A percentile compares a stretch with the other conserved stretches of the same genome.
phyloP scores from a whole-genome alignment of 1,284 basidiomycete genomes.

The Cryptococcus deneoformans region DNA sequence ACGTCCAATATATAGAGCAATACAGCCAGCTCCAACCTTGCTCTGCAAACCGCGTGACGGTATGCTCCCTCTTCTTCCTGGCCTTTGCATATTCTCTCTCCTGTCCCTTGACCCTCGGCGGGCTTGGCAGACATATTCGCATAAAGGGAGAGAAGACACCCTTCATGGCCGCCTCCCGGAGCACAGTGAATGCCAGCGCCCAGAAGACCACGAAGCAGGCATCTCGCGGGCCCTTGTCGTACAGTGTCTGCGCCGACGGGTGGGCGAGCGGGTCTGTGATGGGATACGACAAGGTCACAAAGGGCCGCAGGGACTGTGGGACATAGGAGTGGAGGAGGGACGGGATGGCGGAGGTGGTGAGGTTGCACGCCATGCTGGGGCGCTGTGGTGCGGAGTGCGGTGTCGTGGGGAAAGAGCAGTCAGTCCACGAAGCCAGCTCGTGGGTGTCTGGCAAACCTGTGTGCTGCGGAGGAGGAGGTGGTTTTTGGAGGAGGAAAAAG shows the following conservation, averaged over 20 bases:
- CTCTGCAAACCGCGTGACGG: constrained; percentile 83
- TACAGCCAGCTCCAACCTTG: constrained; percentile 89
- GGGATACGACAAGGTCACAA: constrained; percentile 72
- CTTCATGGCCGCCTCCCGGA: constrained; percentile 71
- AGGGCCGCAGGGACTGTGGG: constrained; percentile 53
- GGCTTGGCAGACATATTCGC: constrained; percentile 58
- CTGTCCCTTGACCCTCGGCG: not conserved
- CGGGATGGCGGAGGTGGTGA: constrained; percentile 13
- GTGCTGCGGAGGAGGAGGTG: no score
- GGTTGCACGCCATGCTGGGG: constrained; percentile 19
- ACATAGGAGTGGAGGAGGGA: constrained; percentile 17
- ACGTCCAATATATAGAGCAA: constrained; percentile 68
- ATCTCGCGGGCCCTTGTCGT: constrained; percentile 67
- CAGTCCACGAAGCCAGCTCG: no score
- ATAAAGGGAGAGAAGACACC: constrained; percentile 73
- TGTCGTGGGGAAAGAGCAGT: no score
- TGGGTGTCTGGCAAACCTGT: no score
- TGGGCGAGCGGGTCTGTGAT: constrained; percentile 31
- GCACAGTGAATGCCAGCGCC: constrained; percentile 71
- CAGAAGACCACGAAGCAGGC: constrained; percentile 66
- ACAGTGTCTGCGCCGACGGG: constrained; percentile 44
- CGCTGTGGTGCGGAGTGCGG: no score
- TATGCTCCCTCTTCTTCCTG: constrained; percentile 55
- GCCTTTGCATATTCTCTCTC: constrained; percentile 26
- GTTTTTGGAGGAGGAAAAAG: no score